Conservation (phyloP, 1,139 yeast genomes). For the Hansenula sp. region DNA sequence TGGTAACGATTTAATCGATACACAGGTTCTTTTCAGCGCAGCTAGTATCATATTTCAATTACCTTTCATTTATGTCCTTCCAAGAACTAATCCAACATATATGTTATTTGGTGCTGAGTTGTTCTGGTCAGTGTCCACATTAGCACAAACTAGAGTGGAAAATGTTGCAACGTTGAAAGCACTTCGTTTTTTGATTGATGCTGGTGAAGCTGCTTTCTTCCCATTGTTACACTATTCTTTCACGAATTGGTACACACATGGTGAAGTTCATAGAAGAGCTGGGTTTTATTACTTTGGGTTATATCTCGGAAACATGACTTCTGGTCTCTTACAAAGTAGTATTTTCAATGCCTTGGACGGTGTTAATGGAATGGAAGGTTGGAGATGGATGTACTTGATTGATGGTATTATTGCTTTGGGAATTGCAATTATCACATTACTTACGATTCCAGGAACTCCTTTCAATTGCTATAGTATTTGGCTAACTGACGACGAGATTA, state of each 20-base stretch:
- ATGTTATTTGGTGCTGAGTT: constrained; percentile 47
- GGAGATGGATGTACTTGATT: constrained; percentile 74
- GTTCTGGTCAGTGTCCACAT: constrained; percentile 53
- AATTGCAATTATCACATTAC: constrained; percentile 60
- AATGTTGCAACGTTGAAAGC: constrained; percentile 41
- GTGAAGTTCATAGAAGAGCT: constrained; percentile 57
- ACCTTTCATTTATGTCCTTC: constrained; percentile 27
- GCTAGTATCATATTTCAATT: constrained; percentile 49
- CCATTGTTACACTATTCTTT: constrained; percentile 58
- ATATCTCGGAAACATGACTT: constrained; percentile 54
- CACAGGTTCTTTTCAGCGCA: constrained; percentile 46
- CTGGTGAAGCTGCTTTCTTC: constrained; percentile 60
- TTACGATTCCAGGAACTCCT: constrained; percentile 69
- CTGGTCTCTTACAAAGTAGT: constrained; percentile 62
- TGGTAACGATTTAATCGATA: constrained; percentile 56
- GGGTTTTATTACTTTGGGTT: constrained; percentile 60
- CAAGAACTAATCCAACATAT: constrained; percentile 40
- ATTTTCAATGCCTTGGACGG: constrained; percentile 45
- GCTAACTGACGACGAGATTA: constrained; percentile 53
- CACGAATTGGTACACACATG: constrained; percentile 58
- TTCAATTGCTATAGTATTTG: constrained; percentile 52
- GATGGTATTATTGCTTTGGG: constrained; percentile 60
- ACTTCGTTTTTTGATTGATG: constrained; percentile 53
- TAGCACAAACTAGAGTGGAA: constrained; percentile 36
- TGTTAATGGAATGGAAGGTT: constrained; percentile 48